Evolutionary conservation across 2,329 filamentous ascomycete genomes (phyloP), one percentile per base, ranked within the genome.

Genomic region (Berkeleyomyces basicola): DNA sequence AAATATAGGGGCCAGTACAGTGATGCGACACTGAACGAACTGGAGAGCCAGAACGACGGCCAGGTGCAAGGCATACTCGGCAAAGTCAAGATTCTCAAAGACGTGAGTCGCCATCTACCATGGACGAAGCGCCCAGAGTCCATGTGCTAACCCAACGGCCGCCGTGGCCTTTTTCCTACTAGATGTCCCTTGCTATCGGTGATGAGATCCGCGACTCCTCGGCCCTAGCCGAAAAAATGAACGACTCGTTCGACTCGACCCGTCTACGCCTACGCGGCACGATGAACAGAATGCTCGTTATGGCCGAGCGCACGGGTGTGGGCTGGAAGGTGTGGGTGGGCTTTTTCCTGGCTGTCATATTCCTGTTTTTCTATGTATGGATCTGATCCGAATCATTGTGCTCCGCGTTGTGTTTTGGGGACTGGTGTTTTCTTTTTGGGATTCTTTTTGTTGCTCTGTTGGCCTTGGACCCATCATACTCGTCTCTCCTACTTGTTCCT

Each of bases 271-370:
- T 99, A 66, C 82, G 85, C 53, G 90, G 92, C 61, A 97, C 95
- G 16, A 97, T 99, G 93, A 96, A 90, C 72, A 80, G 91, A 64
- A 99, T 99, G 93, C 75, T 97, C 67, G 72, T 92, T 61, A 99
- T 99, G 93, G 93, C 93, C 3, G 83, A 97, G 76, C 81, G 84
- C 69, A 95, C 91, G 1, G 93, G 93, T n/a, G 86, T 99, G 7
- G 86, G 90, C 70, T 99, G 93, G 93, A 92, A 83, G 74, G 87
- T 91, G 63, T 99, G 93, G 93, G 73, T 96, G 60, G 79, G 78
- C 51, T 99, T 99, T 75, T 96, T 99, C 72, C 79, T 83, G 4
- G 87, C 85, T 43, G 88, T 97, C 16, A 82, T 86, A 66, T 71
- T 92, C 62, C 73, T 97, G 67, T 99, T 99, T 73, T 82, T 84